Evolutionary conservation across 1,284 basidiomycete genomes (phyloP).

Genomic region (Pascua guehoae): DNA sequence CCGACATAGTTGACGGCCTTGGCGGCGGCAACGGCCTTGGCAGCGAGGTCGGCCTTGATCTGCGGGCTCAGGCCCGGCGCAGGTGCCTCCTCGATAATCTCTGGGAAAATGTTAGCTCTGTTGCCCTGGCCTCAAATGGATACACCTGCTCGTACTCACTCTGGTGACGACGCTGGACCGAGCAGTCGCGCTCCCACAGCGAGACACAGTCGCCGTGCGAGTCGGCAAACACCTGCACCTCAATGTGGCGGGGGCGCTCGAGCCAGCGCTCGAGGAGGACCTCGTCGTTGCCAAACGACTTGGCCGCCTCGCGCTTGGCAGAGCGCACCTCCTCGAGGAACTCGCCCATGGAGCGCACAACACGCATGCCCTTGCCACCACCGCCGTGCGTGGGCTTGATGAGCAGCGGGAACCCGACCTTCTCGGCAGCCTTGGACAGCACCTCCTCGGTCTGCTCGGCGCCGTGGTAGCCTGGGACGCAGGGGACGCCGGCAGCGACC

Average conservation of each 20-base stretch:
- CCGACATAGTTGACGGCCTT: conserved; percentile 86
- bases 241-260: conserved; percentile 75
- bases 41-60: conserved; percentile 72
- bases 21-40: conserved; percentile 85
- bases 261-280: conserved; percentile 86
- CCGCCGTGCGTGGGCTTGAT: conserved; percentile 70
- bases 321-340: conserved; percentile 68
- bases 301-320: conserved; percentile 80
- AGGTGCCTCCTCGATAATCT: conserved; percentile 64
- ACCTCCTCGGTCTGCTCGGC: conserved; percentile 57
- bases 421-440: conserved; percentile 50
- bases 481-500: conserved; percentile 84
- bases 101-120: conserved; percentile 16
- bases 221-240: conserved; percentile 88
- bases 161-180: conserved; percentile 88
- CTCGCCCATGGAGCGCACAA: conserved; percentile 56
- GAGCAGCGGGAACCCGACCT: conserved; percentile 60
- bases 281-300: conserved; percentile 79
- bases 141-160: conserved; percentile 46
- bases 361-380: conserved; percentile 66
- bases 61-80: conserved; percentile 77
- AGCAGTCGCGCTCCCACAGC: conserved; percentile 91
- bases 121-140: background rate
- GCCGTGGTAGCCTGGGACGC: conserved; percentile 67
- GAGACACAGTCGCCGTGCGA: conserved; percentile 70